A percentile compares a stretch with the other conserved stretches of the same genome.
These are phyloP conservation scores for Naematelia aurantialba DNA, from an alignment of 768 basidiomycete species.

Conservation along the genomic window DNA sequence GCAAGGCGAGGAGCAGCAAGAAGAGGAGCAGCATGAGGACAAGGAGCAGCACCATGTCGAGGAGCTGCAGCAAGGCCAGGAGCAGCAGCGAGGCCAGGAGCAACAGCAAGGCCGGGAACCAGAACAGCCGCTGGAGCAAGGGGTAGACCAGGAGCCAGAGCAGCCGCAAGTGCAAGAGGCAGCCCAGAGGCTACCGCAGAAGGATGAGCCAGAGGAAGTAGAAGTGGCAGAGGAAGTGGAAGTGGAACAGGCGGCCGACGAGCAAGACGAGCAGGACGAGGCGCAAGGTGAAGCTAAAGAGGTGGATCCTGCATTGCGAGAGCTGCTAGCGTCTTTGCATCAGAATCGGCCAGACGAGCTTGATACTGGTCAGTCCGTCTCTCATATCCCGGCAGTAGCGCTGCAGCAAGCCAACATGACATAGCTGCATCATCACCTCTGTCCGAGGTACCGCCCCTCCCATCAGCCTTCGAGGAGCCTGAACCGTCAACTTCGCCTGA, in stretches of 20 bases:
- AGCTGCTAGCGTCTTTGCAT: not conserved
- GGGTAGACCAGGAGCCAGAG: no score
- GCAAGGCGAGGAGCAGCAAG: no score
- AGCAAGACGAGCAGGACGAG: not conserved
- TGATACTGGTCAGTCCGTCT: conserved; percentile 24
- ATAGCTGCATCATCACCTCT: conserved; percentile 8
- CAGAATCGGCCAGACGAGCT: not conserved
- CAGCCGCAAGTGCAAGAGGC: no score
- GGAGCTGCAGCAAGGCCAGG: no score
- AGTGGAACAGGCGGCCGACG: not conserved
- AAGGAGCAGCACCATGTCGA: no score
- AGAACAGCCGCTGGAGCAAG: no score
- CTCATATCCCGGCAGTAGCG: conserved; percentile 6
- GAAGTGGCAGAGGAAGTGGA: not conserved
- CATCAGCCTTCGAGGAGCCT: not conserved
- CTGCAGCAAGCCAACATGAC: not conserved
- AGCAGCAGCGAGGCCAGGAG: no score
- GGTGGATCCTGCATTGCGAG: not conserved
- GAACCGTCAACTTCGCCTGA: not conserved
- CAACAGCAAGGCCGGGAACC: no score
- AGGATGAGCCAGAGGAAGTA: not conserved
- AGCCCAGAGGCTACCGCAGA: no score
- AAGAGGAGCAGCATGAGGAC: no score
- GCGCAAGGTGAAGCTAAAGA: not conserved
- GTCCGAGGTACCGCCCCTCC: not conserved